Base-by-base conservation (phyloP, 768 basidiomycete species). In the Pleurotus tuoliensis region DNA sequence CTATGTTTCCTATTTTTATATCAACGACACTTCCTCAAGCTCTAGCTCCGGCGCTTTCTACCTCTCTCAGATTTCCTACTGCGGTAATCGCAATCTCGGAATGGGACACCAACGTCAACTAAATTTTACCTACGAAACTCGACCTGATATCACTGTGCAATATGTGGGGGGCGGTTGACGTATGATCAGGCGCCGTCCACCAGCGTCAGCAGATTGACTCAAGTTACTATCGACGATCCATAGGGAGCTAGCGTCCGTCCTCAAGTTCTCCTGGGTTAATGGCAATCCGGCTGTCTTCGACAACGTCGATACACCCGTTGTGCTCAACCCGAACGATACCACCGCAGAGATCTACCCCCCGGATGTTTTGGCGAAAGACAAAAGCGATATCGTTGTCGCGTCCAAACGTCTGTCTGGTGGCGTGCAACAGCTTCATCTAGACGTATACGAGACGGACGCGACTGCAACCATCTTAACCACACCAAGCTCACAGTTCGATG, bases 261-360 rank as follows among this genome's bases (percentile, higher is more conserved):
- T 59, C 15, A 43, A 46, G 5, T 59, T 59, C 40, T 48, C 56
- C 37, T 59, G 58, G 58, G 55, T 59, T 9, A 47, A 56, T 22
- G 58, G 58, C 9, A 56, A 55, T 30, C 58, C 55, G 1, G n/a
- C 56, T 38, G 48, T 59, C n/a, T 59, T 59, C 27, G 41, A 59
- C 12, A 16, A 20, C 27, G 38, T 25, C 39, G 25, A 15, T 5
- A 20, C 16, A 2, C 51, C 51, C 2, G 39, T 53, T 4, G 39
- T 41, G 5, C 9, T 53, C 6, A 22, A 39, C 7, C 51, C 51
- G 5, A 20, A 41, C n/a, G 51, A 41, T 20, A 53, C 16, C 13
- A 27, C 51, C 11, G 51, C 51, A 18, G 37, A 53, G 15, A 38
- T 53, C 16, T 41, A 40, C 51, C 22, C 51, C 3, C 15, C 43